A percentile compares a stretch with the other conserved stretches of the same genome.
These are phyloP conservation scores for Neurospora tetraspora DNA, from an alignment of 495 filamentous ascomycete species.

Conservation along the genomic window DNA sequence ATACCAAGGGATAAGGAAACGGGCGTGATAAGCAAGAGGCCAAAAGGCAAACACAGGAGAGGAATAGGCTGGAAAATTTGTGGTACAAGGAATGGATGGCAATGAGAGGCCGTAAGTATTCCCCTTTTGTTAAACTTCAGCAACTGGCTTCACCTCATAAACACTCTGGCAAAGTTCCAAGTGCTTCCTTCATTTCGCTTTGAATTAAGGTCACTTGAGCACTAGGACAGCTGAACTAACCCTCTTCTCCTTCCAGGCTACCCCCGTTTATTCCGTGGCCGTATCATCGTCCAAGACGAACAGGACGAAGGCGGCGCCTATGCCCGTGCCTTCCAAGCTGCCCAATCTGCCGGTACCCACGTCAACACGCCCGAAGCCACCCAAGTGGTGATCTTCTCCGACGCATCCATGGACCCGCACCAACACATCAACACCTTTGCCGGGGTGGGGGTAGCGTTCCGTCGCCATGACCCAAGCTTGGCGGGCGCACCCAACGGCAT, in stretches of 20 bases:
- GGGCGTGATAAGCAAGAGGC: neutral
- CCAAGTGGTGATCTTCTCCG: neutral
- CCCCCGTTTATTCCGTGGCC: neutral
- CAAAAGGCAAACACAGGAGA: neutral
- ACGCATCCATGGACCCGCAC: neutral
- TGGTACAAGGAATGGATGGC: neutral
- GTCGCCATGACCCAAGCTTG: neutral
- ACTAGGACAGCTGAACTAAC: neutral
- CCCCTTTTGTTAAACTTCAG: neutral
- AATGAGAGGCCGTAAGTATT: neutral
- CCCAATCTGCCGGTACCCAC: neutral
- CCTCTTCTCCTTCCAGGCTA: neutral
- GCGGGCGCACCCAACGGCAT: neutral
- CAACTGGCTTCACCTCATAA: neutral
- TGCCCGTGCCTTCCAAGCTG: neutral
- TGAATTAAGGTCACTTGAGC: neutral
- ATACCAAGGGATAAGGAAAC: too few relatives aligned
- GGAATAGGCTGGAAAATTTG: neutral
- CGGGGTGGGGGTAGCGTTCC: neutral
- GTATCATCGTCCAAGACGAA: neutral
- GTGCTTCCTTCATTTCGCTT: neutral
- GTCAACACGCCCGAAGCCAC: neutral
- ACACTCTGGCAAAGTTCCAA: neutral
- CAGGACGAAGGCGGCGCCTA: neutral
- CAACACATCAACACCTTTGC: neutral